phyloP scores from a whole-genome alignment of 2,329 filamentous ascomycete genomes.

The Mycosphaerella sp. region DNA sequence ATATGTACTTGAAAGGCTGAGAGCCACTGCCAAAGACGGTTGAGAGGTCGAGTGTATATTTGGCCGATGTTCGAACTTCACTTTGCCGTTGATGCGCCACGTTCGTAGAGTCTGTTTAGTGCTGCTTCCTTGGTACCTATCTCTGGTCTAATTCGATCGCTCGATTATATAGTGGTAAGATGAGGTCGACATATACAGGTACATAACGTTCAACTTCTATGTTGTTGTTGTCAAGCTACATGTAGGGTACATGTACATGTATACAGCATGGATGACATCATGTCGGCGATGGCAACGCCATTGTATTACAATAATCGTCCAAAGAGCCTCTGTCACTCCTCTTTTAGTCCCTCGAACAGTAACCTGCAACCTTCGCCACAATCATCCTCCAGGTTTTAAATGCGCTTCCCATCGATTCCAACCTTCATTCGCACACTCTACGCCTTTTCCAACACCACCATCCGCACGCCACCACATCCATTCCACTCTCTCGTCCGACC shows the following conservation, averaged over 20 bases:
- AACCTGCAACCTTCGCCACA: slow-evolving; percentile 4
- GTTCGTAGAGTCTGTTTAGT: no score
- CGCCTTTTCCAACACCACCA: slow-evolving; percentile 43
- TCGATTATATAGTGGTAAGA: no score
- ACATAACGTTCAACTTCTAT: no score
- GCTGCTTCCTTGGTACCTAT: no score
- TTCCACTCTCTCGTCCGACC: slow-evolving; percentile 30
- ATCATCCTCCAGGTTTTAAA: slow-evolving; percentile 25
- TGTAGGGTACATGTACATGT: no score
- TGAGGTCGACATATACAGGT: no score
- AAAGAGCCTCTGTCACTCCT: neutral
- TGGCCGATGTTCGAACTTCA: no score
- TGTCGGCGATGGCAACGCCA: no score
- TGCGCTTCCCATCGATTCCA: slow-evolving; percentile 45
- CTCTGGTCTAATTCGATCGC: no score
- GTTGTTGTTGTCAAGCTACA: no score
- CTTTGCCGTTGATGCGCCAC: no score
- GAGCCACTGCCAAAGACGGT: slow-evolving; percentile 11
- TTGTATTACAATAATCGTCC: neutral
- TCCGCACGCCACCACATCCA: slow-evolving; percentile 24
- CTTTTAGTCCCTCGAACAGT: neutral
- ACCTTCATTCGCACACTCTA: slow-evolving; percentile 46
- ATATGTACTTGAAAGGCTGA: slow-evolving; percentile 36
- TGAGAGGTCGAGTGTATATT: slow-evolving; percentile 1
- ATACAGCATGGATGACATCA: no score